Base-by-base conservation (phyloP, 352 stramenopile species). In the Pythium coloratum region DNA sequence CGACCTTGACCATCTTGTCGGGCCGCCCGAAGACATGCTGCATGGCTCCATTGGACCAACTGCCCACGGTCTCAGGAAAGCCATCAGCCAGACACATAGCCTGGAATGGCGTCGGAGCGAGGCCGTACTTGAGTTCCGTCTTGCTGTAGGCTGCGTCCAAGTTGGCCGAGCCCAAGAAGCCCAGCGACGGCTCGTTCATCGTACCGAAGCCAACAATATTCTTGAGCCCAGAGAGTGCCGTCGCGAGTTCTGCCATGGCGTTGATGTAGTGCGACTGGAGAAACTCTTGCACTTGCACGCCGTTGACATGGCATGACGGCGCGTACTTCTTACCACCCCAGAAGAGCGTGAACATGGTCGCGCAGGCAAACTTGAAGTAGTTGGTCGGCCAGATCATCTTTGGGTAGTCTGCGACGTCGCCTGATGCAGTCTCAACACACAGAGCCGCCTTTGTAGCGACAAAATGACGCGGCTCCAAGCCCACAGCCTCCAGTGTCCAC, bases 311-410 rank as follows among this genome's bases (percentile, higher is more conserved):
- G 62, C 88, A 92, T 6, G 59, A 66, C 9, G 90, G 91, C 5
- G 92, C 90, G 36, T 89, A 86, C 13, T 75, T 72, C 42, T 82
- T 67, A 20, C 92, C 92, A 47, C 81, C 89, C 70, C 77, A 98
- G 66, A 97, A 98, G 0, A 98, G 76, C 34, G 90, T 96, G 58
- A 96, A 97, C 92, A 98, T 97, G 18, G 91, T 97, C 6, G 88
- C 90, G 62, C 79, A 84, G 5, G 82, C 91, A 62, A 96, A 84
- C 55, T 96, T 96, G 67, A 93, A 95, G 72, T 97, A 96, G 62
- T 97, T 97, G 47, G 90, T 94, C 5, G 86, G 88, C 92, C 92
- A 98, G 64, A 96, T 92, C 92, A 97, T 98, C 66, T 94, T 95
- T 18, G 89, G 90, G 60, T 86, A 92, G 50, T 83, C 66, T 8